These are phyloP conservation scores for Zygotorulaspora sp. DNA, from an alignment of 805 yeast genomes.

Conservation along the genomic window DNA sequence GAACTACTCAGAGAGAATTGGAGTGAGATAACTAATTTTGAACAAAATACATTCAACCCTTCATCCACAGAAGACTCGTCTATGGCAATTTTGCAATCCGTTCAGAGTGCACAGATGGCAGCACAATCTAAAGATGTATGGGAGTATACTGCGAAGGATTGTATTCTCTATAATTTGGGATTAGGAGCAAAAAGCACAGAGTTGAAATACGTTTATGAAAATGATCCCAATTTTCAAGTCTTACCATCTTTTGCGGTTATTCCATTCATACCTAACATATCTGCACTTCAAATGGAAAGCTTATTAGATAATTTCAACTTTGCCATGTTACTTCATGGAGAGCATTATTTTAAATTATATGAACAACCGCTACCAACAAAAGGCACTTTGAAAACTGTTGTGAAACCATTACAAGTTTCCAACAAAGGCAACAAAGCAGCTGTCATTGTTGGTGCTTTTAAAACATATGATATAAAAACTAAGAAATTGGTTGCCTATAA, in stretches of 20 bases:
- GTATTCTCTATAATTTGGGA: constrained; percentile 81
- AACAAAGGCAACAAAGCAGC: constrained; percentile 86
- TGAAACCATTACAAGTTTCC: constrained; percentile 64
- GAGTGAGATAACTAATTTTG: constrained; percentile 62
- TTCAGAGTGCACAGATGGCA: constrained; percentile 38
- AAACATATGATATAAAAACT: constrained; percentile 60
- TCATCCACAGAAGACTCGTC: constrained; percentile 67
- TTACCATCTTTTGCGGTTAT: constrained; percentile 88
- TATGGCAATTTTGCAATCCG: constrained; percentile 67
- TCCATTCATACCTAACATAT: constrained; percentile 67
- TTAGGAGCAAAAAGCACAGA: constrained; percentile 80
- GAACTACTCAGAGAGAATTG: constrained; percentile 71
- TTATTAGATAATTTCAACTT: constrained; percentile 81
- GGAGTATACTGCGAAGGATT: constrained; percentile 60
- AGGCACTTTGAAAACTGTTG: constrained; percentile 57
- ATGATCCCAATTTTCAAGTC: constrained; percentile 70
- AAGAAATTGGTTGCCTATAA: constrained; percentile 72
- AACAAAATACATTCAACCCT: constrained; percentile 48
- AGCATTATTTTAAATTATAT: constrained; percentile 77
- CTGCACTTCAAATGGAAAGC: constrained; percentile 52
- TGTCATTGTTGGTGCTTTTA: constrained; percentile 65
- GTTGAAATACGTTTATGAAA: constrained; percentile 75
- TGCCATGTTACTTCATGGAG: constrained; percentile 88
- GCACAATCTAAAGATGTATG: constrained; percentile 43
- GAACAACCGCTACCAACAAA: constrained; percentile 75